These are phyloP conservation scores for Geranomyces variabilis DNA, from an alignment of 192 early-diverging fungal genomes.

Conservation along the genomic window DNA sequence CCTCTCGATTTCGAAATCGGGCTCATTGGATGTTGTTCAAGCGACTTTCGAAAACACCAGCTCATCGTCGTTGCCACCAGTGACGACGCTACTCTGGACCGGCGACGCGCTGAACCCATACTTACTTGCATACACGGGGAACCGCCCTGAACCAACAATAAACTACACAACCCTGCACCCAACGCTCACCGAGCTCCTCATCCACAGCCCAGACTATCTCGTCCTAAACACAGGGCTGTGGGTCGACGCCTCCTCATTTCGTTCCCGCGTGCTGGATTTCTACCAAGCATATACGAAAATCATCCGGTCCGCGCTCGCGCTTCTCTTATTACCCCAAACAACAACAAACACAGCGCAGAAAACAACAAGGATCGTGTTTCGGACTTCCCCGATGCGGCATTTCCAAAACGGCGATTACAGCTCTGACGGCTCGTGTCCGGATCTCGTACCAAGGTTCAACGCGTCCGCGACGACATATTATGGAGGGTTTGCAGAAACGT, in stretches of 20 bases:
- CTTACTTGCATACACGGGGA: slow-evolving; percentile 7
- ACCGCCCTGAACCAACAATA: background rate
- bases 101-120: slow-evolving; percentile 19
- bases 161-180: background rate
- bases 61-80: background rate
- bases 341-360: background rate
- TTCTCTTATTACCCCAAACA: background rate
- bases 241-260: slow-evolving; percentile 9
- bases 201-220: background rate
- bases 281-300: slow-evolving; percentile 1
- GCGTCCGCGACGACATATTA: background rate
- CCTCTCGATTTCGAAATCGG: background rate
- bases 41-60: background rate
- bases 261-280: background rate
- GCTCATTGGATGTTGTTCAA: background rate
- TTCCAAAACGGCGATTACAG: slow-evolving; percentile 8
- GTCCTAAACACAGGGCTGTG: slow-evolving; percentile 20
- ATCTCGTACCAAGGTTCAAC: background rate
- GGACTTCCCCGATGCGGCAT: slow-evolving; percentile 12
- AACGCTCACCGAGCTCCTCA: background rate
- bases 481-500: slow-evolving; percentile 4
- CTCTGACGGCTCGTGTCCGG: background rate
- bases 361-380: background rate
- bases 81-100: slow-evolving; percentile 8
- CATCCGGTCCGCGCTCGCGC: background rate